Base-by-base conservation (phyloP, 2,329 filamentous ascomycete species). In the Botrytis tulipae region DNA sequence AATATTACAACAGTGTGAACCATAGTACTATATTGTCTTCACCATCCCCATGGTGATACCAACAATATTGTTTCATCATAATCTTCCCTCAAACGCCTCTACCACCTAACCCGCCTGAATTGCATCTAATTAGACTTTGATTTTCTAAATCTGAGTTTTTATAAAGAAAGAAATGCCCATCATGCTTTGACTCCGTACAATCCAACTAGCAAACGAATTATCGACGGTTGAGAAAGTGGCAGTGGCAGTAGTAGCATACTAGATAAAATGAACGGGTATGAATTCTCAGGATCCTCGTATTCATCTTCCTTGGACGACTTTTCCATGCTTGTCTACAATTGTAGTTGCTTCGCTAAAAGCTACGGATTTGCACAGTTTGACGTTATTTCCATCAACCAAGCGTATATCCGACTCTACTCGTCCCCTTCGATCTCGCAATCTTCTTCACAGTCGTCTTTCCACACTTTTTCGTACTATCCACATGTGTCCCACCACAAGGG, bases 401-500 rank as follows among this genome's bases (percentile, higher is more conserved):
- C 22, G 54, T 73, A 70, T 80, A 80, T 20, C 73, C 75, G 3
- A 93, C 87, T 77, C 88, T 86, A 71, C 87, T 91, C 16, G 83
- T 85, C 4, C 91, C 91, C 81, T 91, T 92, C 71, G 84, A 85
- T 81, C 90, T 85, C 75, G 86, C 86, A 72, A 94, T 91, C 83
- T 91, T 92, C 83, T 86, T 90, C 6, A 93, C 89, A 4, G 83
- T 87, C 8, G 89, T 88, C 79, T 86, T 86, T 0, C 90, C 89
- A 78, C 87, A 89, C 74, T 86, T 77, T 73, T 86, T 84, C 32
- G 90, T 91, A 29, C 83, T 86, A 44, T 86, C 83, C 5, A 93
- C 91, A 83, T 94, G 92, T 40, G 92, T 94, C 0, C 92, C 92
- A 12, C 92, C 92, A 80, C 92, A 94, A 1, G 92, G 91, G 83